Evolutionary conservation across 352 stramenopile species (phyloP).

Genomic region (Phytophthora macrochlamydospora): DNA sequence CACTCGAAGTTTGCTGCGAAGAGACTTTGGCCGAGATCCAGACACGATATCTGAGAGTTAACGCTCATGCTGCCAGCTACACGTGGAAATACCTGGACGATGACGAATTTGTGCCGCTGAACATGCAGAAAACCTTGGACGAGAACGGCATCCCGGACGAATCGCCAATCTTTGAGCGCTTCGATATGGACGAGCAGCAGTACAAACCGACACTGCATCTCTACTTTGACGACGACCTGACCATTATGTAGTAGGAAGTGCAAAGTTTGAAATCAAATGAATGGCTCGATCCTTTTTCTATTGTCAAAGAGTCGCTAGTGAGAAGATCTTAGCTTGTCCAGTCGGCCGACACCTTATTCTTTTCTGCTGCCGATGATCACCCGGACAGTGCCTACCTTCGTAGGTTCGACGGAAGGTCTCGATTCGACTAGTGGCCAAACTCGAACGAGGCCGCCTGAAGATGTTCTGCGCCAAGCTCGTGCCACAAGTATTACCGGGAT

Average conservation of each 20-base stretch:
- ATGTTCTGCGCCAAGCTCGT: slow-evolving; percentile 53
- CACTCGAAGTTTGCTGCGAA: slow-evolving; percentile 85
- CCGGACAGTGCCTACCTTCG: slow-evolving; percentile 17
- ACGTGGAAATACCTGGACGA: slow-evolving; percentile 91
- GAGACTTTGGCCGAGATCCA: slow-evolving; percentile 91
- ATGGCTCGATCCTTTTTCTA: neutral
- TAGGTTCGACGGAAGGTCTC: slow-evolving; percentile 11
- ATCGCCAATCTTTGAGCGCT: slow-evolving; percentile 72
- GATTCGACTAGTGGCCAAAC: slow-evolving; percentile 13
- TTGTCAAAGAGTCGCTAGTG: neutral
- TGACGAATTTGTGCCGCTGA: slow-evolving; percentile 87
- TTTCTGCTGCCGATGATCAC: slow-evolving; percentile 21
- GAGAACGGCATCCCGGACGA: slow-evolving; percentile 91
- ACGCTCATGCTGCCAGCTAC: slow-evolving; percentile 91
- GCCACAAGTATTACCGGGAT: slow-evolving; percentile 52
- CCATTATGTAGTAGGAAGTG: slow-evolving; percentile 47
- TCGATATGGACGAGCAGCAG: slow-evolving; percentile 88
- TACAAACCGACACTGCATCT: slow-evolving; percentile 91
- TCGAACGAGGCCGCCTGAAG: slow-evolving; percentile 33
- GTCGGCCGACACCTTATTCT: neutral
- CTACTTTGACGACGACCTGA: slow-evolving; percentile 95
- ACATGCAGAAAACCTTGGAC: slow-evolving; percentile 89
- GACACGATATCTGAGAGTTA: slow-evolving; percentile 82
- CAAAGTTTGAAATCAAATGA: neutral
- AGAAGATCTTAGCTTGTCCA: neutral